Conservation (phyloP, 2,329 filamentous ascomycete genomes). For the Aspergillus fructus region DNA sequence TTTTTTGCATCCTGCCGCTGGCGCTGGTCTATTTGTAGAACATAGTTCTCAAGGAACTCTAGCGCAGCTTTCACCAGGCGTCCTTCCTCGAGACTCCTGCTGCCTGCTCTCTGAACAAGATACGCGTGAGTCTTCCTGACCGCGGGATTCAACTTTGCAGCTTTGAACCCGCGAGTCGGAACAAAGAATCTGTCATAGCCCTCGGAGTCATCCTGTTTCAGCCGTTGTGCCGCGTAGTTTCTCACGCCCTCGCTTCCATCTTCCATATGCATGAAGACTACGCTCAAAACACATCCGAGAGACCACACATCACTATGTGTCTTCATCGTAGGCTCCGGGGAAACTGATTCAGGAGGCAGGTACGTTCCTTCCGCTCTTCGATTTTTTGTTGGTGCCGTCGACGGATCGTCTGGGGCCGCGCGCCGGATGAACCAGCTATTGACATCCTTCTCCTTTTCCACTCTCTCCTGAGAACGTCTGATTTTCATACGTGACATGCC, state of each 20-base stretch:
- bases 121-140: not conserved
- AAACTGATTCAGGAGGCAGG: not conserved
- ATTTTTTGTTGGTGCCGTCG: not conserved
- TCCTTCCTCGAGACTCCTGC: not conserved
- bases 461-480: not conserved
- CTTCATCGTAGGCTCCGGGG: not conserved
- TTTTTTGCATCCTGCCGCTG: not conserved
- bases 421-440: slow-evolving; percentile 1
- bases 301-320: slow-evolving; percentile 6
- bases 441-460: not conserved
- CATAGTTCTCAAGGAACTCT: not conserved
- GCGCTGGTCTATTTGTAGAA: not conserved
- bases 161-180: not conserved
- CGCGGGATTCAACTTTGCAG: not conserved
- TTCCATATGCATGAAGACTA: not conserved
- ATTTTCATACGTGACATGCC: not conserved
- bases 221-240: not conserved
- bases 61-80: not conserved
- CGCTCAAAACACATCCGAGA: slow-evolving; percentile 3
- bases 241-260: not conserved
- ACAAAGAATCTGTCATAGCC: not conserved
- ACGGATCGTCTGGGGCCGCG: not conserved
- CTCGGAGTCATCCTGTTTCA: not conserved
- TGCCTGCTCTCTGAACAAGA: not conserved
- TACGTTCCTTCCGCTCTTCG: not conserved